These are phyloP conservation scores for Aspergillus diversus DNA, from an alignment of 495 filamentous ascomycete genomes.

Conservation along the genomic window DNA sequence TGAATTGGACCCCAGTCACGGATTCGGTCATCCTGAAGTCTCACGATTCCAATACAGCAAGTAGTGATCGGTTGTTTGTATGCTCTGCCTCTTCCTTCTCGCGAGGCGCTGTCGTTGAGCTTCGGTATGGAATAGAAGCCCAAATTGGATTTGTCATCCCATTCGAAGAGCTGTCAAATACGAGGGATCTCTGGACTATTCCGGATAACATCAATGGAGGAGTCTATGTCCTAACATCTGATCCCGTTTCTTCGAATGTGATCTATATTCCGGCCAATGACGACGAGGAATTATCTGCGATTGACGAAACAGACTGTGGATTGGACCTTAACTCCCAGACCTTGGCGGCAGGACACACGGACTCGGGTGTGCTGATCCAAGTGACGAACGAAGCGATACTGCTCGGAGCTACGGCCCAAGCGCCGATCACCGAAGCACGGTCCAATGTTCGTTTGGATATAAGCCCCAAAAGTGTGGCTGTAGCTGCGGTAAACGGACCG, in stretches of 20 bases:
- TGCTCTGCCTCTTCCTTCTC: conserved; percentile 44
- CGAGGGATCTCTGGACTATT: conserved; percentile 54
- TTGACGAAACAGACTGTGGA: conserved; percentile 49
- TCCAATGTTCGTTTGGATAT: conserved; percentile 27
- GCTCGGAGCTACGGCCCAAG: conserved; percentile 29
- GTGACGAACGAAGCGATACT: conserved; percentile 56
- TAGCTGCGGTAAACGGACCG: conserved; percentile 36
- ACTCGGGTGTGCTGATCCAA: conserved; percentile 52
- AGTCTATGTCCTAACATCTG: conserved; percentile 43
- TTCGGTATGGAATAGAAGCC: conserved; percentile 72
- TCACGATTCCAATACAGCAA: conserved; percentile 22
- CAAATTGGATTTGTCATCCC: conserved; percentile 60
- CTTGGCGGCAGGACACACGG: conserved; percentile 53
- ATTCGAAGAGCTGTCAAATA: conserved; percentile 38
- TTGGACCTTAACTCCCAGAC: conserved; percentile 57
- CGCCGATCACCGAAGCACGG: conserved; percentile 9
- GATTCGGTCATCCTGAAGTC: conserved; percentile 64
- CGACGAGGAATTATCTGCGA: conserved; percentile 41
- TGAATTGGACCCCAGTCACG: conserved; percentile 82
- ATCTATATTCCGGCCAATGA: conserved; percentile 38
- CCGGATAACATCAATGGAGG: conserved; percentile 44
- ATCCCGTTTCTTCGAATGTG: conserved; percentile 44
- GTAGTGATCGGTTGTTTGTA: conserved; percentile 41
- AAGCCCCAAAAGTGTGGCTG: conserved; percentile 25
- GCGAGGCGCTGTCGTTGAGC: conserved; percentile 68